Conservation (phyloP, 75 land plant genomes). For the Sequoia sempervirens region DNA sequence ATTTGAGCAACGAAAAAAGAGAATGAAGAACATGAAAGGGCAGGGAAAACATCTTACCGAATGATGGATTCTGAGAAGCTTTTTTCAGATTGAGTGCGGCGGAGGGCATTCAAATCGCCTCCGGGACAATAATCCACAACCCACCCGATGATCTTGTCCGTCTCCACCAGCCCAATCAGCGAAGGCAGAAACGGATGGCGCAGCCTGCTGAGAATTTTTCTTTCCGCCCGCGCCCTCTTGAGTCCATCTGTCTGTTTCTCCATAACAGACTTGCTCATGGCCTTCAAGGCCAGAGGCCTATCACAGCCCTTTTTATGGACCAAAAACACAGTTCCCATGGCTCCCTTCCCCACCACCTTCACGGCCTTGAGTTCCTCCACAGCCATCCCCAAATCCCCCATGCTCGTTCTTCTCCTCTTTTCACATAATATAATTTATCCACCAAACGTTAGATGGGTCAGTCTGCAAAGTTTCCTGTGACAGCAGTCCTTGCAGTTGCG, state of each 20-base stretch:
- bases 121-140: slow-evolving; percentile 79
- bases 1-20: no score
- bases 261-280: slow-evolving; percentile 27
- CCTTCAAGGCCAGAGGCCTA: slow-evolving; percentile 43
- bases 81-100: slow-evolving; percentile 58
- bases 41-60: no score
- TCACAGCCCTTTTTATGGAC: slow-evolving; percentile 7
- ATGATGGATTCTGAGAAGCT: slow-evolving; percentile 58
- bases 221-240: slow-evolving; percentile 35
- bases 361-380: slow-evolving; percentile 16
- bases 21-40: no score
- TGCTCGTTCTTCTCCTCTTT: not conserved
- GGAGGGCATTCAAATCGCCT: slow-evolving; percentile 76
- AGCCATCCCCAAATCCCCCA: not conserved
- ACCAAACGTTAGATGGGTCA: no score
- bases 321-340: slow-evolving; percentile 55
- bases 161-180: slow-evolving; percentile 45
- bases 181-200: slow-evolving; percentile 72
- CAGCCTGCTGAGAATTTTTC: slow-evolving; percentile 22
- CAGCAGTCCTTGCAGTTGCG: no score
- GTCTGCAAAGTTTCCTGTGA: no score
- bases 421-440: not conserved
- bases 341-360: slow-evolving; percentile 50
- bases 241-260: slow-evolving; percentile 3
- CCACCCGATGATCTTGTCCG: slow-evolving; percentile 45